Evolutionary conservation across 768 basidiomycete species (phyloP).

Genomic region (Phylloporus arenicola): DNA sequence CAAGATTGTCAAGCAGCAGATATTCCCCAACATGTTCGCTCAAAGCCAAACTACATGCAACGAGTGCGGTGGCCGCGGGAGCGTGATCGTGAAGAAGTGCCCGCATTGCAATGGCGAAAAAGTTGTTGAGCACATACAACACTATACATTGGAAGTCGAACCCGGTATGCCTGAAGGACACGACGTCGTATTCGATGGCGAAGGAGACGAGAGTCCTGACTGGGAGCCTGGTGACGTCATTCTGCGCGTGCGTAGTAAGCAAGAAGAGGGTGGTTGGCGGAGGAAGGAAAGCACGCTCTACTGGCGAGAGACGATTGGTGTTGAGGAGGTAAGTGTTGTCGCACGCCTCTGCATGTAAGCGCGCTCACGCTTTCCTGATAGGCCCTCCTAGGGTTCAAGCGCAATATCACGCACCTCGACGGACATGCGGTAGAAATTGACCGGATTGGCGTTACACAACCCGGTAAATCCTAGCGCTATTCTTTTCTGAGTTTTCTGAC

Average conservation of each 20-base stretch:
- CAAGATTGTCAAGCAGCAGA: slow-evolving; percentile 79
- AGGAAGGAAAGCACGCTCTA: slow-evolving; percentile 89
- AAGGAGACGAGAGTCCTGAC: slow-evolving; percentile 92
- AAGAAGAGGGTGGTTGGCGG: slow-evolving; percentile 74
- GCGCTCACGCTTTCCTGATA: slow-evolving; percentile 26
- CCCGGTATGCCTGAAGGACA: slow-evolving; percentile 91
- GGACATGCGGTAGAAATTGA: slow-evolving; percentile 70
- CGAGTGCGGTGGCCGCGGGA: slow-evolving; percentile 81
- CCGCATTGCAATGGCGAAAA: slow-evolving; percentile 80
- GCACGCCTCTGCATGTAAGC: background rate
- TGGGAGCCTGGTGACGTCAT: slow-evolving; percentile 96
- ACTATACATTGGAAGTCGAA: slow-evolving; percentile 79
- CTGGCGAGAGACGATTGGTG: slow-evolving; percentile 85
- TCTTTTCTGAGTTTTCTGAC: background rate
- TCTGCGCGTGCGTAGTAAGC: slow-evolving; percentile 73
- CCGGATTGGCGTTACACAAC: slow-evolving; percentile 84
- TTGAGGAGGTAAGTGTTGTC: slow-evolving; percentile 63
- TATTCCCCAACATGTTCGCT: slow-evolving; percentile 96
- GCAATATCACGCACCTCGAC: slow-evolving; percentile 88
- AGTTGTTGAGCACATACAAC: slow-evolving; percentile 73
- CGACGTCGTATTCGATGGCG: slow-evolving; percentile 92
- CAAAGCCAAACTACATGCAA: slow-evolving; percentile 81
- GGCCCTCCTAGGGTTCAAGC: slow-evolving; percentile 96
- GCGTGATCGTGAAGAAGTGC: slow-evolving; percentile 70
- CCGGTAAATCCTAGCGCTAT: slow-evolving; percentile 44